Conservation (phyloP, 306 rosid species). For the Adenanthera pavonina region DNA sequence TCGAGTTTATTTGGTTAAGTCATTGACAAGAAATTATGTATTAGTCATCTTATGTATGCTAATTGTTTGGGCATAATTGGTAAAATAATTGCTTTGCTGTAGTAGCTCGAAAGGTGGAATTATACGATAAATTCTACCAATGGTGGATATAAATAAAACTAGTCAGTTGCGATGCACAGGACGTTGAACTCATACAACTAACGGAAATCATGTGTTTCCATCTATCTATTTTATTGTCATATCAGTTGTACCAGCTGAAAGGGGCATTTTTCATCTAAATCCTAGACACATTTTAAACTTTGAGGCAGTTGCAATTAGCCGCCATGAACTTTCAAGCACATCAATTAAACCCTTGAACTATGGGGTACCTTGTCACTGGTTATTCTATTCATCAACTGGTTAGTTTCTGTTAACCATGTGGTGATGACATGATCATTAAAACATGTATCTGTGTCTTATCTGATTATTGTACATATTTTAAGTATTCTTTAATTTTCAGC, state of each 20-base stretch:
- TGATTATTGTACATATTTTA: neutral
- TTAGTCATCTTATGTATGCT: neutral
- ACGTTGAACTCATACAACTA: too few relatives aligned
- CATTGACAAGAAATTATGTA: too few relatives aligned
- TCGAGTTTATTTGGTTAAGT: neutral
- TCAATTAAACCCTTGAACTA: neutral
- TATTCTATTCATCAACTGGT: neutral
- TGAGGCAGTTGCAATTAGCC: neutral
- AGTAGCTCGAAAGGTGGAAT: neutral
- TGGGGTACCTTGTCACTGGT: neutral
- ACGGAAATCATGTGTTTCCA: neutral
- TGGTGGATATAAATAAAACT: neutral
- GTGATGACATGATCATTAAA: neutral
- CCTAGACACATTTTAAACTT: neutral
- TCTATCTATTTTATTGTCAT: neutral
- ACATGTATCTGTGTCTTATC: neutral
- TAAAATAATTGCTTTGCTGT: neutral
- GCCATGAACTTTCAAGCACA: neutral
- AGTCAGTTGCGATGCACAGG: neutral
- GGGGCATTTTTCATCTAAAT: neutral
- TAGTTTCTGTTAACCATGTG: neutral
- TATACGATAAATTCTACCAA: neutral
- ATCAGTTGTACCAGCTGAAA: neutral
- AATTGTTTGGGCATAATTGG: neutral
- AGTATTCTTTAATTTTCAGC: neutral